Conservation (phyloP, 352 stramenopile genomes). For the Thalassiosira sp. region DNA sequence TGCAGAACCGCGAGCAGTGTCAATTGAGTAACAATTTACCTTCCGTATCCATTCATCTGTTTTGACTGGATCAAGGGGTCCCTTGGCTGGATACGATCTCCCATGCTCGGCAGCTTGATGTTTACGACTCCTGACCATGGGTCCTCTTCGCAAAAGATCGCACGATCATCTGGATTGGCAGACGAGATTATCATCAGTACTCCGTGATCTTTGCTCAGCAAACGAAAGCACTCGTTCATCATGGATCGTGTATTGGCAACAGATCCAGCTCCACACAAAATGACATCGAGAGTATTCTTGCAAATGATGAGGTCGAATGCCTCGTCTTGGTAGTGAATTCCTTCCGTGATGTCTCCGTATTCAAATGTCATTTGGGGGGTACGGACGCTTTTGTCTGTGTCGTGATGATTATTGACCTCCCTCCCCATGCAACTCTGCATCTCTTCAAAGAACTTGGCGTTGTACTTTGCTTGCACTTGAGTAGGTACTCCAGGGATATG, state of each 20-base stretch:
- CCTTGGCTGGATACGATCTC: conserved; percentile 3
- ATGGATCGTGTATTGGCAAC: conserved; percentile 29
- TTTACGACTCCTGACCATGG: conserved; percentile 51
- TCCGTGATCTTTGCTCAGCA: conserved; percentile 55
- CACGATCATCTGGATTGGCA: conserved; percentile 52
- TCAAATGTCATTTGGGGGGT: conserved; percentile 60
- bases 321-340: conserved; percentile 53
- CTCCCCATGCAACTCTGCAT: conserved; percentile 23
- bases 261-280: conserved; percentile 54
- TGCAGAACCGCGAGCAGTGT: background rate
- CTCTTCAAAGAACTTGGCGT: conserved; percentile 36
- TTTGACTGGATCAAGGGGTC: too few relatives aligned
- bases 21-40: conserved; percentile 10
- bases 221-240: conserved; percentile 55
- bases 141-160: conserved; percentile 77
- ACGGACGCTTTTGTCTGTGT: background rate
- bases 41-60: conserved; percentile 46
- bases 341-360: conserved; percentile 60
- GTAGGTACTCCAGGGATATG: conserved; percentile 9
- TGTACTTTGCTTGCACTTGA: conserved; percentile 52
- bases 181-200: conserved; percentile 67
- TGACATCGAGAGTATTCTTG: conserved; percentile 69
- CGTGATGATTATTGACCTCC: conserved; percentile 20
- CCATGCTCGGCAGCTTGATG: conserved; percentile 42
- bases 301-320: conserved; percentile 75